Conservation (phyloP, 2,329 filamentous ascomycete species). For the Sporothrix humicola region DNA sequence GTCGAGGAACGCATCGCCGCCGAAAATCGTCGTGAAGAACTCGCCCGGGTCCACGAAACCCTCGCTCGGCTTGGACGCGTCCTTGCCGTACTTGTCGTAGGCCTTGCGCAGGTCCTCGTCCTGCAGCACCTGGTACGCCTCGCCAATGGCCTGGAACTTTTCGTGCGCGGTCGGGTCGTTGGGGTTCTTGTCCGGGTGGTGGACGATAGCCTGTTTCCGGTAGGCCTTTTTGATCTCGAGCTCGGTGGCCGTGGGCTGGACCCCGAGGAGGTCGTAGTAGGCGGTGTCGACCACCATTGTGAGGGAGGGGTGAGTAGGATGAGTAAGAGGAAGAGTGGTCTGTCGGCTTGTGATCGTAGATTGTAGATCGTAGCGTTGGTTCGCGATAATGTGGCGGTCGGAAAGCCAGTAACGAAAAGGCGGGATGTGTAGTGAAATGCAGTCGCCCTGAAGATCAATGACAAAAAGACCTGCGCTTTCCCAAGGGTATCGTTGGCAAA, state of each 20-base stretch:
- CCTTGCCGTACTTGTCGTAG: conserved; percentile 98
- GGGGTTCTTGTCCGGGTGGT: conserved; percentile 97
- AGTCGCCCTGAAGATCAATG: not conserved
- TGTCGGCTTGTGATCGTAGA: not conserved
- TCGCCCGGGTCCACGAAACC: conserved; percentile 96
- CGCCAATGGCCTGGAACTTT: conserved; percentile 87
- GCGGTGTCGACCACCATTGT: conserved; percentile 85
- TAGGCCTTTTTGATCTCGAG: conserved; percentile 98
- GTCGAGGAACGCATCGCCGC: conserved; percentile 92
- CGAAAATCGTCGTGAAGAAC: conserved; percentile 98
- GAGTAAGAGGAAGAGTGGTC: too few relatives aligned
- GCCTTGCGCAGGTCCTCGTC: conserved; percentile 84
- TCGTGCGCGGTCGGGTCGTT: conserved; percentile 91
- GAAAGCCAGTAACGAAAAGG: not conserved
- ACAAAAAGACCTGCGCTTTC: not conserved
- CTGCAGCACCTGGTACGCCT: conserved; percentile 80
- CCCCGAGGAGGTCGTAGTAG: conserved; percentile 87
- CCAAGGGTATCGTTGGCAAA: not conserved
- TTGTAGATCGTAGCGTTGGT: not conserved
- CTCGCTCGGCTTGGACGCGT: conserved; percentile 85
- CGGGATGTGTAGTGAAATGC: not conserved
- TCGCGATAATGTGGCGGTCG: conserved; percentile 3
- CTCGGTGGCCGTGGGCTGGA: conserved; percentile 82
- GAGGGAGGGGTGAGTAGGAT: conserved; percentile 42
- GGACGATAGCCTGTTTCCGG: conserved; percentile 89